phyloP scores from a whole-genome alignment of 2,329 filamentous ascomycete species.

The Lecanoromycetidae sp. region DNA sequence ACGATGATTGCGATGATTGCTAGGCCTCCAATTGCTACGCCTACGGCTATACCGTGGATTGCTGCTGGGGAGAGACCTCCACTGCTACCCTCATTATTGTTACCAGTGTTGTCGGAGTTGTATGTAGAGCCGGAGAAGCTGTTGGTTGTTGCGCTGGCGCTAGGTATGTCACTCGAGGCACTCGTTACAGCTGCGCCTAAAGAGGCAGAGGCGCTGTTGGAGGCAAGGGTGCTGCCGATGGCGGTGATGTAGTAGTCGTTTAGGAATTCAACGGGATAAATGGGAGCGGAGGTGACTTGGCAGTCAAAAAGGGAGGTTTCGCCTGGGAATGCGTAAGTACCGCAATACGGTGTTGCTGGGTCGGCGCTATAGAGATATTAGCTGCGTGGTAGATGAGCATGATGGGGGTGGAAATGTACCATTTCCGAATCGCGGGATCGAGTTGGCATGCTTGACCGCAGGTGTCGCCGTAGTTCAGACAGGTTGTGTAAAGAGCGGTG shows the following conservation, averaged over 20 bases:
- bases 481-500: conserved; percentile 17
- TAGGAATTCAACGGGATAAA: conserved; percentile 12
- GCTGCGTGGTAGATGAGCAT: not conserved
- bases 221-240: conserved; percentile 11
- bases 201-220: conserved; percentile 4
- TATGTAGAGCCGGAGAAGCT: not conserved
- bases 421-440: conserved; percentile 16
- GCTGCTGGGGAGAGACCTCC: conserved; percentile 9
- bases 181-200: not conserved
- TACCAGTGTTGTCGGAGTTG: conserved; percentile 1
- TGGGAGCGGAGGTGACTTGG: not conserved
- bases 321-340: conserved; percentile 14
- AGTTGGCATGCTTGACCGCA: conserved; percentile 14
- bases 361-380: not conserved
- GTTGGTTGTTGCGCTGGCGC: not conserved
- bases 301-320: conserved; percentile 14
- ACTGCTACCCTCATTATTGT: too few species aligned
- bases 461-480: conserved; percentile 8
- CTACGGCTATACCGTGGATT: conserved; percentile 12
- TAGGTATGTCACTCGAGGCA: not conserved
- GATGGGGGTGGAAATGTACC: not conserved
- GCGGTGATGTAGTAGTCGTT: conserved; percentile 16
- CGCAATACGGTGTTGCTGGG: conserved; percentile 12
- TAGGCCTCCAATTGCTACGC: conserved; percentile 3
- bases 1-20: conserved; percentile 5